These are phyloP conservation scores for Serendipita vermifera DNA, from an alignment of 768 basidiomycete genomes.

Conservation along the genomic window DNA sequence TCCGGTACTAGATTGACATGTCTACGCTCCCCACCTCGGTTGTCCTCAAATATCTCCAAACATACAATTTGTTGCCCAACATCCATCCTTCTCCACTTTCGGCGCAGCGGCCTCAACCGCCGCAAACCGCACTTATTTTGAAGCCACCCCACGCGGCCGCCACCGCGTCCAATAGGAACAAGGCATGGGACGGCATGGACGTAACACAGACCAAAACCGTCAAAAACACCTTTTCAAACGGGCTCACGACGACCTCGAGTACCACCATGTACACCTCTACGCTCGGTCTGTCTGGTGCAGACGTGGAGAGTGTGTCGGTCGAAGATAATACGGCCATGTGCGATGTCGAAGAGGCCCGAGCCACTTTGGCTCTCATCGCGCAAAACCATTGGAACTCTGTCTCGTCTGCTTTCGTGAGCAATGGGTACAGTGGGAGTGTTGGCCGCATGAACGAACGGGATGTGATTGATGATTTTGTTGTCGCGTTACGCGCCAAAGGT, in stretches of 20 bases:
- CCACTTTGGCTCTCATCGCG: not conserved
- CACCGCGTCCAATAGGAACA: not conserved
- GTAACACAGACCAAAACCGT: not conserved
- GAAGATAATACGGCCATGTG: not conserved
- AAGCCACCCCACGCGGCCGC: not conserved
- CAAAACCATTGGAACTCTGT: slow-evolving; percentile 6
- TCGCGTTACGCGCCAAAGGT: not conserved
- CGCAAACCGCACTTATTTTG: not conserved
- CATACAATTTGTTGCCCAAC: not conserved
- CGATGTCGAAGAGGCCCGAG: not conserved
- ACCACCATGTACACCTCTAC: not conserved
- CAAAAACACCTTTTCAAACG: not conserved
- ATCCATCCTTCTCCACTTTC: slow-evolving; percentile 3
- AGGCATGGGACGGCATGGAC: not conserved
- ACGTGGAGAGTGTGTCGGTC: not conserved
- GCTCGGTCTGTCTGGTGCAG: slow-evolving; percentile 1
- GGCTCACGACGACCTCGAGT: not conserved
- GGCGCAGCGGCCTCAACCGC: not conserved
- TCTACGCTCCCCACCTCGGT: not conserved
- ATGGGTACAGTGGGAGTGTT: not conserved
- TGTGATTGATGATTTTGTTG: not conserved
- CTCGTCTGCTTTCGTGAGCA: not conserved
- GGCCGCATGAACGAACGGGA: not conserved
- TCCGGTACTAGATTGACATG: slow-evolving; percentile 5
- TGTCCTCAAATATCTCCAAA: slow-evolving; percentile 1